Conservation (phyloP, 805 yeast species). For the Candida nemodendra region DNA sequence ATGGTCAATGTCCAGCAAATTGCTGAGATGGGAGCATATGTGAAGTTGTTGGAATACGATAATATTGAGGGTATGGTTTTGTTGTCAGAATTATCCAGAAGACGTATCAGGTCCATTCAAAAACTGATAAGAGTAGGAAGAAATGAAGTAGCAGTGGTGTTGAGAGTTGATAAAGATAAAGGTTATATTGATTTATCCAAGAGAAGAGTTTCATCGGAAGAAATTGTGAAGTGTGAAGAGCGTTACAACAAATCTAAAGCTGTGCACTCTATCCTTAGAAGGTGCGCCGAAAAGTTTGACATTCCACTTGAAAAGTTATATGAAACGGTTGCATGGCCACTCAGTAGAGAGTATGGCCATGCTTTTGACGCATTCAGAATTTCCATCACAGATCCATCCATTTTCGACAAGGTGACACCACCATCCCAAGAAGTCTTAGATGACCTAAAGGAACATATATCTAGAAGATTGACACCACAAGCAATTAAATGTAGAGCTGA, state of each 20-base stretch:
- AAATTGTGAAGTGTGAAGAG: slow-evolving; percentile 95
- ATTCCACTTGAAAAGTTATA: slow-evolving; percentile 83
- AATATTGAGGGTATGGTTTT: slow-evolving; percentile 99
- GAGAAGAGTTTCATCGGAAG: slow-evolving; percentile 97
- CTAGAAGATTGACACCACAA: slow-evolving; percentile 95
- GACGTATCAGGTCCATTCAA: slow-evolving; percentile 98
- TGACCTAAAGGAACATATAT: slow-evolving; percentile 83
- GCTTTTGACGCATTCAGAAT: slow-evolving; percentile 97
- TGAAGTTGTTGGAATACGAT: slow-evolving; percentile 92
- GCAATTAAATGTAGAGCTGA: slow-evolving; percentile 98
- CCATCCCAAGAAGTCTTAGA: slow-evolving; percentile 74
- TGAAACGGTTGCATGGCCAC: slow-evolving; percentile 94
- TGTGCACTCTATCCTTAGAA: slow-evolving; percentile 96
- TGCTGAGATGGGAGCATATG: slow-evolving; percentile 99
- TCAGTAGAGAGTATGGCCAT: slow-evolving; percentile 92
- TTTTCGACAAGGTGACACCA: slow-evolving; percentile 75
- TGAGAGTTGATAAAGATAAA: slow-evolving; percentile 97
- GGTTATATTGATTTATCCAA: slow-evolving; percentile 97
- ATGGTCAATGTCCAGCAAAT: slow-evolving; percentile 98
- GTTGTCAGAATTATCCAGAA: slow-evolving; percentile 92
- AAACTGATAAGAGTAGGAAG: slow-evolving; percentile 97
- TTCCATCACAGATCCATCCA: slow-evolving; percentile 87
- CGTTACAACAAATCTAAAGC: slow-evolving; percentile 95
- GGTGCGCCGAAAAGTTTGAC: slow-evolving; percentile 96
- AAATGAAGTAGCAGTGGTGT: slow-evolving; percentile 95